Evolutionary conservation across 306 rosid genomes (phyloP), one percentile per base, ranked within the genome.

Genomic region (Quercus mongolica): DNA sequence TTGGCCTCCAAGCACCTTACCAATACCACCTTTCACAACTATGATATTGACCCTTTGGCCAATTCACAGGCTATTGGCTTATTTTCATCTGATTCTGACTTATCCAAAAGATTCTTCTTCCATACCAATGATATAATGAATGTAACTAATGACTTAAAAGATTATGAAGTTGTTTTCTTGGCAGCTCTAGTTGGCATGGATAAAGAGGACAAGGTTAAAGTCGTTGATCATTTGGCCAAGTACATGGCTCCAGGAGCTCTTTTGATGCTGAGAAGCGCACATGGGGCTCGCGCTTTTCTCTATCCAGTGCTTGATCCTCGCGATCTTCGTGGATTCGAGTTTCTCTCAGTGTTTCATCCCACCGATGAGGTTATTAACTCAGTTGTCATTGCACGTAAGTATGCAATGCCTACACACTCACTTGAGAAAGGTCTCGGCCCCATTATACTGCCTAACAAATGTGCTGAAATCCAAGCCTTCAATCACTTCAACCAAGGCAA

Each of bases 111-210:
- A 19, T 85, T 92, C 88, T 17, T 87, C 31, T 95, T 95, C 38
- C 94, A 90, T 69, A 92, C 93, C 56, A 82, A 17, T 6, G 93
- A 95, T 35, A 79, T 95, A 49, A 72, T 95, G 85, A 75, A 91
- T 33, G 98, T 90, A 20, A 38, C 85, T 0, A 78, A 33, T 1
- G 91, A 56, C 6, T 79, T 95, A 82, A 69, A 75, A 57, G 86
- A 89, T 1, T 93, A 80, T 14, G 98, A 93, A 1, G 91, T 91
- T 49, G 96, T 95, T 54, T 92, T 88, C 76, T 71, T 95, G 82
- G 99, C 99, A 0, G 98, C 99, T 2, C 87, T 95, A 1, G 98
- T 95, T 4, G 99, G 98, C 1, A 89, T 95, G 97, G 88, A 89
- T 71, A 88, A 77, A n/a, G 88, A 84, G 21, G 96, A 86, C 6